Conservation (phyloP, 768 basidiomycete genomes). For the Wakefieldia striispora region DNA sequence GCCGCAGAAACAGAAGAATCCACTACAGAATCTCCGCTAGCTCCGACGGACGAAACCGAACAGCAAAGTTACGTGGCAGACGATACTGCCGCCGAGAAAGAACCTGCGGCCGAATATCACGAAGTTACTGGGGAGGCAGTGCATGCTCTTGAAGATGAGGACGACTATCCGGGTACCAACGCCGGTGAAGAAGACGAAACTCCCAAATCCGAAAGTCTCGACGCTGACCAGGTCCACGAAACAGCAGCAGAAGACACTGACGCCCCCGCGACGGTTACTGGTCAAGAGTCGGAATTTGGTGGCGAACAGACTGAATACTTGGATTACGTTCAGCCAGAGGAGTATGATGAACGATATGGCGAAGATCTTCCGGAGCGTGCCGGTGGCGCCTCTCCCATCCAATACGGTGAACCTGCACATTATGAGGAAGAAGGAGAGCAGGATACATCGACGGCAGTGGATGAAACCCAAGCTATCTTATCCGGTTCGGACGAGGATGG, state of each 20-base stretch:
- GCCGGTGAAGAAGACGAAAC: conserved; percentile 18
- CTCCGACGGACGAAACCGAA: conserved; percentile 1
- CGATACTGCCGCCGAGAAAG: conserved; percentile 4
- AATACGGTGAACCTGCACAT: conserved; percentile 18
- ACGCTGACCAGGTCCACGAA: conserved; percentile 31
- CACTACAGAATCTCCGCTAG: neutral
- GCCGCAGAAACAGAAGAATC: conserved; percentile 1
- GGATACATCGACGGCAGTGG: conserved; percentile 15
- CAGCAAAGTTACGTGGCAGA: conserved; percentile 10
- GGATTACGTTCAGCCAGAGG: conserved; percentile 33
- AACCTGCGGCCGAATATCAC: conserved; percentile 15
- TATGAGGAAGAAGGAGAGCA: conserved; percentile 26
- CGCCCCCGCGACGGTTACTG: conserved; percentile 3
- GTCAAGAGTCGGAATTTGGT: conserved; percentile 16
- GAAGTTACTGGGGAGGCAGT: conserved; percentile 12
- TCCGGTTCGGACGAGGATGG: conserved; percentile 15
- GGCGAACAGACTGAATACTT: conserved; percentile 35
- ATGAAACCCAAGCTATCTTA: conserved; percentile 15
- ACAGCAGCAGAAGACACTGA: conserved; percentile 23
- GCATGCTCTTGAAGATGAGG: conserved; percentile 21
- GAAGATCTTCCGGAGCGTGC: conserved; percentile 35
- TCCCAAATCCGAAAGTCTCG: conserved; percentile 18
- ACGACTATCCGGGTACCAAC: conserved; percentile 18
- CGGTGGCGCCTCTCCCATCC: conserved; percentile 10
- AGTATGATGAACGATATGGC: conserved; percentile 36